Base-by-base conservation (phyloP, 345 rosid genomes). In the Gynandropsis gynandra region DNA sequence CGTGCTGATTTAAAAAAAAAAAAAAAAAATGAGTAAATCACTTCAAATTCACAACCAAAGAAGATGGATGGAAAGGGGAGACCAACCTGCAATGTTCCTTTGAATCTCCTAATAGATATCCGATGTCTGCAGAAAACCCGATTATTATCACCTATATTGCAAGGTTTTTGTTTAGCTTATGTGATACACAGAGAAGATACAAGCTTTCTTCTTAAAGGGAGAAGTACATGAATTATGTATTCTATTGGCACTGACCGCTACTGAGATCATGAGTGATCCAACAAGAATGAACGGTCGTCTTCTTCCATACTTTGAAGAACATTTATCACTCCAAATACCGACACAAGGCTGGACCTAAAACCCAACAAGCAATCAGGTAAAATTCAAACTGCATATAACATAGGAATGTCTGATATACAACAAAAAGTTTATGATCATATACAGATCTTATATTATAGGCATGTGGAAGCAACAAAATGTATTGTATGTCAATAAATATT, bases 81-180 rank as follows among this genome's bases (percentile, higher is more conserved):
- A 53, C 18, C 21, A 37, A 92, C 97, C 95, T 87, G 95, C 97
- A 92, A 49, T 82, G 79, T 77, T 92, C 98, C 70, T 81, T 73
- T 17, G 90, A 64, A 72, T 87, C 90, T 16, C 98, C 97, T 53
- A 87, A 72, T 29, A 85, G 18, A 69, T 81, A 87, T 56, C 98
- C 98, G 65, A 82, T 58, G 93, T 92, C 98, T 66, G 98, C 98
- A 78, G 98, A 87, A 87, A 75, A 92, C 50, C 94, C 95, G 66
- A 92, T 87, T 59, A 87, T 76, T 72, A 83, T 70, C 82, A 87
- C 97, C 97, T 87, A 82, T 65, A 87, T 78, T 66, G 63, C 75
- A 87, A 72, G 70, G 66, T 59, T 60, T n/a, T 76, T 47, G 70
- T 71, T 88, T 49, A 81, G 90, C 70, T 50, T 66, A 47, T 39